Base-by-base conservation (phyloP, 2,329 filamentous ascomycete species). In the Aschersonia sp. region DNA sequence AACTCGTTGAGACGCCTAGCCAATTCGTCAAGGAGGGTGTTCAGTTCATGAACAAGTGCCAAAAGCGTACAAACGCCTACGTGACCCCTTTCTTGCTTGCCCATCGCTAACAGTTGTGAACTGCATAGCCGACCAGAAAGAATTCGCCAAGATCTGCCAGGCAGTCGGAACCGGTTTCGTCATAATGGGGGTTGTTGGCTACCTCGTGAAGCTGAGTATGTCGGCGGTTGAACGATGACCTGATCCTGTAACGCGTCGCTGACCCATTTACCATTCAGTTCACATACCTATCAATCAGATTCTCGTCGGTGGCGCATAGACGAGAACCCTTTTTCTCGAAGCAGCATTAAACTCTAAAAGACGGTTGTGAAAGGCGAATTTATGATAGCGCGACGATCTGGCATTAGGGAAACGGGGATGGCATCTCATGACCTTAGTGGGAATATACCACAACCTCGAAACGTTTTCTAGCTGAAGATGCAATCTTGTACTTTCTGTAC, bases 251-350 rank as follows among this genome's bases (percentile, higher is more conserved):
- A 43, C 35, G 30, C 32, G 46, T 6, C 5, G 30, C 42, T 46
- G 14, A 46, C 30, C 12, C 22, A 31, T 31, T n/a, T n/a, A 30
- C 8, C 11, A 31, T 10, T 5, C 42, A 81, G 76, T 83, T 54
- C 79, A 83, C 63, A 81, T 83, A 45, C 80, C 80, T 53, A 73
- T 84, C 53, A 83, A 83, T 73, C 79, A 82, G 63, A 78, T 83
- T 51, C 72, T 84, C 49, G 79, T 84, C 54, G 79, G 78, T 51
- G 78, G 76, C 63, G 78, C 79, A 61, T 82, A 76, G 68, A 37
- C 8, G 4, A 37, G 35, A 37, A 3, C 8, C 12, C 35, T 37
- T 9, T 12, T 8, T 11, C 10, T 30, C 30, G n/a, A 11, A 9
- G 5, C 32, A 30, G 30, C 31, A 32, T 42, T 42, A 2, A 46